Evolutionary conservation across 139 green algal genomes (phyloP), one percentile per base, ranked within the genome.

Genomic region (Limnomonas spitsbergensis): DNA sequence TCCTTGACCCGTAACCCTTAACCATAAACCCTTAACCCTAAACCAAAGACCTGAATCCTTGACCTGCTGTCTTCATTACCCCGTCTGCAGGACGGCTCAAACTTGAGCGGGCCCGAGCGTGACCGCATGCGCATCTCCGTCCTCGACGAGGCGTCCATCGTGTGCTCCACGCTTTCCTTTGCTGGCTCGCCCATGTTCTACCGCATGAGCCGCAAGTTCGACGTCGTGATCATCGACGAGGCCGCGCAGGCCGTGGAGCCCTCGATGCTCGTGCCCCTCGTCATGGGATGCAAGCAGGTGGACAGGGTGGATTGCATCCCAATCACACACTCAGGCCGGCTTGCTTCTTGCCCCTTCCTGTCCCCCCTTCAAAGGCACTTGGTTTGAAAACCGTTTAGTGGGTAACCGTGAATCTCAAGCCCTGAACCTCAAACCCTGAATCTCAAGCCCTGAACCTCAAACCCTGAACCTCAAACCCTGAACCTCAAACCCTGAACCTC

Each of bases 101-200:
- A 14, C n/a, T 24, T 78, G n/a, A 67, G 27, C 2, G 81, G 56
- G 24, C 31, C 42, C 37, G 83, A 88, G 74, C 67, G 83, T 2
- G 83, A 85, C 77, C 73, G 73, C 53, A 79, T 89, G 73, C 83
- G 87, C 35, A 74, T 91, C 61, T 74, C 80, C 35, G 87, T 96
- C 32, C 81, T 97, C 53, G 87, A 94, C 52, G 92, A 97, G 71
- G 90, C 91, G 36, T 82, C 87, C 83, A 91, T 97, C 39, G 91
- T 97, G 53, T 93, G 84, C 87, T 88, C 78, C 82, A 97, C 92
- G 3, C 90, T 97, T 3, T 90, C 85, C 37, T 95, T 96, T 80
- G 83, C 87, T 3, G 91, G 91, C 53, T 80, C 73, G 1, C 71
- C 72, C 39, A 76, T 79, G 24, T 83, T 83, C 42, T 77, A 73